phyloP scores from a whole-genome alignment of 1,284 basidiomycete genomes.

The Malassezia psittaci region DNA sequence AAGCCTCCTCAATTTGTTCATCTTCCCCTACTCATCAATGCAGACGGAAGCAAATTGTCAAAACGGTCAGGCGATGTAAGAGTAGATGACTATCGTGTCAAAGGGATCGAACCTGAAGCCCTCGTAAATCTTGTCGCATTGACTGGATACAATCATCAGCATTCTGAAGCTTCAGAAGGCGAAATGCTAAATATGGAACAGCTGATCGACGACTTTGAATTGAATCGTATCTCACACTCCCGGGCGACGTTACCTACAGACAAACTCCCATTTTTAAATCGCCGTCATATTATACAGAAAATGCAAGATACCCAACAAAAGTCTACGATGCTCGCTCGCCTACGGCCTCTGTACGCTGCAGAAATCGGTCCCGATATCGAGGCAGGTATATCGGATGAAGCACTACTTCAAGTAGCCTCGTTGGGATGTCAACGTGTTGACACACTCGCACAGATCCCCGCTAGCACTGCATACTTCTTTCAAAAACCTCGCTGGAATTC shows the following conservation, averaged over 20 bases:
- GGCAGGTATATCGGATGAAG: background rate
- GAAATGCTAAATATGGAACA: conserved; percentile 12
- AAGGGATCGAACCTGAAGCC: conserved; percentile 80
- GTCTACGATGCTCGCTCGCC: background rate
- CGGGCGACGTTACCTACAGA: conserved; percentile 31
- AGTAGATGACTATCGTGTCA: conserved; percentile 71
- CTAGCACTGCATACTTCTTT: conserved; percentile 5
- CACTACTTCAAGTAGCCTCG: conserved; percentile 3
- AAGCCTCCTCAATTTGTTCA: conserved; percentile 74
- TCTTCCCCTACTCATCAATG: conserved; percentile 77
- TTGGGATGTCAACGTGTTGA: conserved; percentile 12
- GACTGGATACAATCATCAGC: conserved; percentile 65
- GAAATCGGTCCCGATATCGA: background rate
- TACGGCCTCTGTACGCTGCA: conserved; percentile 6
- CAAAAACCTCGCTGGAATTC: conserved; percentile 5
- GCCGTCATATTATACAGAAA: conserved; percentile 28
- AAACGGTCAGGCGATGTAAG: conserved; percentile 83
- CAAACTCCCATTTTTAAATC: conserved; percentile 39
- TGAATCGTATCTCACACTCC: conserved; percentile 31
- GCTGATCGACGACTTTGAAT: conserved; percentile 28
- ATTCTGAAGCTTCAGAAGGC: background rate
- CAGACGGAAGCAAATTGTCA: conserved; percentile 85
- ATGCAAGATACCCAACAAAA: conserved; percentile 14
- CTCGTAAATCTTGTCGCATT: conserved; percentile 85
- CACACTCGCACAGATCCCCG: conserved; percentile 5